Percentiles rank a stretch among this genome's conserved stretches.
Conservation (phyloP, 2,329 filamentous ascomycete species). For the Arthrobotrys sinensis region DNA sequence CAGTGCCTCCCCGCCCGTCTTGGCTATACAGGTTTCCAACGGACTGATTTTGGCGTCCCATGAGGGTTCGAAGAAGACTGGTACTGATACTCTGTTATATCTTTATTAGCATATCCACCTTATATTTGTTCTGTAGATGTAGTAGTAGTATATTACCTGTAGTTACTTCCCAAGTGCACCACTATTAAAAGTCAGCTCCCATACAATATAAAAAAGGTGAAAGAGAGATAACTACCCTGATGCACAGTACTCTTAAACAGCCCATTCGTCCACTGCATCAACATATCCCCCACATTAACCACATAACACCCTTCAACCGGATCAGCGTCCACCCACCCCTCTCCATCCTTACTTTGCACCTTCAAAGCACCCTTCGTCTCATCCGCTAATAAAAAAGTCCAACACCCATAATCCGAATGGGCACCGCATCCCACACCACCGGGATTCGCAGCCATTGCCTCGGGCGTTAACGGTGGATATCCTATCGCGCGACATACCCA, state of each 20-base stretch:
- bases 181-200: slow-evolving; percentile 63
- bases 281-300: slow-evolving; percentile 71
- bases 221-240: slow-evolving; percentile 62
- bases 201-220: background rate
- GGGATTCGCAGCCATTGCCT: slow-evolving; percentile 52
- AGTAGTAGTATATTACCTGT: slow-evolving; percentile 66
- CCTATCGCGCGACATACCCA: slow-evolving; percentile 65
- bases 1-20: slow-evolving; percentile 65
- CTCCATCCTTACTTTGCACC: slow-evolving; percentile 67
- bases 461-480: slow-evolving; percentile 60
- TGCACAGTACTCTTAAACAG: slow-evolving; percentile 67
- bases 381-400: slow-evolving; percentile 70
- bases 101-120: slow-evolving; percentile 32
- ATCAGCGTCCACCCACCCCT: slow-evolving; percentile 69
- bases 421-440: slow-evolving; percentile 68
- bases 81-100: slow-evolving; percentile 66
- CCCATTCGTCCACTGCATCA: slow-evolving; percentile 67
- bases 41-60: slow-evolving; percentile 68
- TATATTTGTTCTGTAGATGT: background rate
- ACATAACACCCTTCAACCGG: slow-evolving; percentile 69
- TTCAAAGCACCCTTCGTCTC: slow-evolving; percentile 69
- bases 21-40: slow-evolving; percentile 67
- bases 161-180: slow-evolving; percentile 67
- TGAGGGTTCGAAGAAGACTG: slow-evolving; percentile 71
- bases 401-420: slow-evolving; percentile 70